Evolutionary conservation across 2,329 filamentous ascomycete species (phyloP).

Genomic region (Paraconiothyrium sp.): DNA sequence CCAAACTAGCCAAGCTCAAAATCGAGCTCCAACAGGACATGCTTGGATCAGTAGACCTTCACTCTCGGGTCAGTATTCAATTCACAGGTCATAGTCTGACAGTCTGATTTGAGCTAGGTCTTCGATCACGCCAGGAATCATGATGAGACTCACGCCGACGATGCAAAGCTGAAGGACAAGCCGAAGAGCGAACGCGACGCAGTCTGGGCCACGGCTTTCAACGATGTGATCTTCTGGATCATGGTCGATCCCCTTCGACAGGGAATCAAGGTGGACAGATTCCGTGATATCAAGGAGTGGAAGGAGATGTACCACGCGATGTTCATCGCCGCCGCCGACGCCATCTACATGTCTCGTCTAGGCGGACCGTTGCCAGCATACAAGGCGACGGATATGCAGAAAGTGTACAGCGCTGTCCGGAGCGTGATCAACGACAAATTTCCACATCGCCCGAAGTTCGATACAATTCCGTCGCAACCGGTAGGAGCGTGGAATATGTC

Average conservation of each 20-base stretch:
- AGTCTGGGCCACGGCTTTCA: not conserved
- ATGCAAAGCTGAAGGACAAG: not conserved
- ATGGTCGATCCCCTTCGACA: not conserved
- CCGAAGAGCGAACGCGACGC: not conserved
- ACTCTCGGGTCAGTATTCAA: too few species aligned
- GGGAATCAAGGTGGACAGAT: not conserved
- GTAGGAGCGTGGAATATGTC: not conserved
- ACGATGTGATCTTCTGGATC: not conserved
- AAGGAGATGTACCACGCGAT: not conserved
- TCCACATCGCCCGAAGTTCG: not conserved
- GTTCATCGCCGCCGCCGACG: not conserved
- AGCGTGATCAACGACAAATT: not conserved
- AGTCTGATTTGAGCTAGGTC: too few species aligned
- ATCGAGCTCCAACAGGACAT: too few species aligned
- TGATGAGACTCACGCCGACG: not conserved
- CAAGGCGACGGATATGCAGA: not conserved
- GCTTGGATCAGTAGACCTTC: too few species aligned
- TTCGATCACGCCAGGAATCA: too few species aligned
- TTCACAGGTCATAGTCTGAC: too few species aligned
- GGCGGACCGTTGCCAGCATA: too few species aligned
- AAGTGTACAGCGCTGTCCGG: not conserved
- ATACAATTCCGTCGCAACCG: not conserved
- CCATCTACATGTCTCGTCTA: not conserved
- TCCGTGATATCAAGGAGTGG: not conserved
- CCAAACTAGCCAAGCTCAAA: too few species aligned